phyloP scores from a whole-genome alignment of 2,329 filamentous ascomycete species.

The Trichoderma breve region DNA sequence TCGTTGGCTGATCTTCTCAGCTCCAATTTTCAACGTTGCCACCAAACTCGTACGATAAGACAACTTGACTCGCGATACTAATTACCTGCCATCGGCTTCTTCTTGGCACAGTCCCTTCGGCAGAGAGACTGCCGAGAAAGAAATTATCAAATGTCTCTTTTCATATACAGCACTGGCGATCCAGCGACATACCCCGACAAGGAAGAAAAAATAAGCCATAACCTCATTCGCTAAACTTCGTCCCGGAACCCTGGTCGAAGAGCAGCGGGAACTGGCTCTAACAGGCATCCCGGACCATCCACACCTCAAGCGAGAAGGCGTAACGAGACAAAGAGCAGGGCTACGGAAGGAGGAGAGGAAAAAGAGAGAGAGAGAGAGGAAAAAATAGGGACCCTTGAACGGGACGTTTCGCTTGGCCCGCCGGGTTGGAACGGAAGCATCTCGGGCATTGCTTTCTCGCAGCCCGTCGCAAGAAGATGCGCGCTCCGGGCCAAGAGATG shows the following conservation, averaged over 20 bases:
- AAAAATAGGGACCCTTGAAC: background rate
- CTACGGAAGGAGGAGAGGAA: background rate
- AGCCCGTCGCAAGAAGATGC: background rate
- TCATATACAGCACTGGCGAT: background rate
- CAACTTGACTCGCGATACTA: slow-evolving; percentile 3
- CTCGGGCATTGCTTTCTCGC: background rate
- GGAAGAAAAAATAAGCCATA: background rate
- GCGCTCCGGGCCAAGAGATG: background rate
- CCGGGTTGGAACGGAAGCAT: background rate
- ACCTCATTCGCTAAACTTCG: slow-evolving; percentile 14
- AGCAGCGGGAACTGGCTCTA: slow-evolving; percentile 21
- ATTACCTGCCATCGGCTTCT: background rate
- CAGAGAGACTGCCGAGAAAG: background rate
- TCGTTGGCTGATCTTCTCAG: background rate
- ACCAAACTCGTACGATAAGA: slow-evolving; percentile 10
- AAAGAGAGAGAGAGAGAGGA: background rate
- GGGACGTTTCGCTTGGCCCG: background rate
- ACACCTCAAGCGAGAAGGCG: slow-evolving; percentile 9
- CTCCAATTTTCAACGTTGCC: background rate
- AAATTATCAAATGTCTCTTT: background rate
- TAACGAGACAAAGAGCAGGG: background rate
- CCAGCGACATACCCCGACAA: background rate
- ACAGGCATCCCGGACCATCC: slow-evolving; percentile 23
- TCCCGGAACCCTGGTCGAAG: slow-evolving; percentile 16
- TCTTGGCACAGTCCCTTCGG: background rate